Percentiles rank a stretch among this genome's conserved stretches.
phyloP scores from a whole-genome alignment of 1,139 yeast genomes.

The Kodamaea sp. region DNA sequence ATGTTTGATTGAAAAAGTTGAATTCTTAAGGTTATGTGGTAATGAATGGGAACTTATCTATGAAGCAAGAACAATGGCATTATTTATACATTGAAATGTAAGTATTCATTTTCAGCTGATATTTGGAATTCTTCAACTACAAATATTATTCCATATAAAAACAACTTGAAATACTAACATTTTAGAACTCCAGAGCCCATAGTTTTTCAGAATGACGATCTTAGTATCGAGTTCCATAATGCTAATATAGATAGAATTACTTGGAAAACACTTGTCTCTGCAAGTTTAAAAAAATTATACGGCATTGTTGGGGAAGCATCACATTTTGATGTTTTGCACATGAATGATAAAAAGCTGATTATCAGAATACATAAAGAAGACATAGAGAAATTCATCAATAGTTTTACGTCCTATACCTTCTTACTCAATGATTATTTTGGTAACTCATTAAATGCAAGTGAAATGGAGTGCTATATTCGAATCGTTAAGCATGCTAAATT shows the following conservation, averaged over 20 bases:
- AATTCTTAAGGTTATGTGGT: too few relatives aligned
- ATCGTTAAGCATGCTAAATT: constrained; percentile 15
- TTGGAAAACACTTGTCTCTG: constrained; percentile 36
- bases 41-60: too few relatives aligned
- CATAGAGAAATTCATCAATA: constrained; percentile 24
- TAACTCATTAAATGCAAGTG: constrained; percentile 12
- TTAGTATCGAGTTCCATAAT: constrained; percentile 8
- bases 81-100: constrained; percentile 17
- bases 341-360: constrained; percentile 14
- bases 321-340: constrained; percentile 36
- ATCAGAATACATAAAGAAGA: constrained; percentile 29
- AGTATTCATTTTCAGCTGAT: constrained; percentile 4
- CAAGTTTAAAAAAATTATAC: constrained; percentile 29
- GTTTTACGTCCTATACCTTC: constrained; percentile 31
- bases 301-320: constrained; percentile 43
- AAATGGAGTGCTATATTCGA: constrained; percentile 21
- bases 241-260: constrained; percentile 32
- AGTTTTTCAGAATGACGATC: constrained; percentile 10
- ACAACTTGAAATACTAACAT: constrained; percentile 10
- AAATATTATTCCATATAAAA: neutral
- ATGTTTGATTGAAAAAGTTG: neutral
- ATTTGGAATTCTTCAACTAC: too few relatives aligned
- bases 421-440: constrained; percentile 25
- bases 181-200: constrained; percentile 15
- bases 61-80: constrained; percentile 12